Evolutionary conservation across 345 rosid species (phyloP).

Genomic region (Mallotus nudiflorus): DNA sequence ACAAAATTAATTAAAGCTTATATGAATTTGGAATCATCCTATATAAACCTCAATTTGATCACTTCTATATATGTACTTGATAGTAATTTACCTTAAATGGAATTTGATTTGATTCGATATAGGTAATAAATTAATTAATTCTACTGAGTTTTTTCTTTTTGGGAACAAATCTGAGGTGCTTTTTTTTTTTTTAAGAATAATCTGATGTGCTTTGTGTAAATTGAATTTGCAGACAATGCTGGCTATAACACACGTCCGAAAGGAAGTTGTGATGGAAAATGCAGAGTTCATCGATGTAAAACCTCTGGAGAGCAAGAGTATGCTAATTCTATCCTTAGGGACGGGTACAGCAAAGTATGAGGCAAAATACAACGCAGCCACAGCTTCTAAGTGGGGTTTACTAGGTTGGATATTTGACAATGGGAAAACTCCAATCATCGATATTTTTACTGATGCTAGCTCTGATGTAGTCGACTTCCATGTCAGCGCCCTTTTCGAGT

Average conservation of each 20-base stretch:
- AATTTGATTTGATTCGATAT: too few species aligned
- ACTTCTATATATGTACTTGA: too few species aligned
- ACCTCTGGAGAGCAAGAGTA: not conserved
- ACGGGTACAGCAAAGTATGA: constrained; percentile 28
- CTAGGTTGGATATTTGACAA: constrained; percentile 18
- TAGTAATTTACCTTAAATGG: too few species aligned
- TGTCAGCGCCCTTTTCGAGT: constrained; percentile 16
- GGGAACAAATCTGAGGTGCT: too few species aligned
- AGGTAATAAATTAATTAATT: too few species aligned
- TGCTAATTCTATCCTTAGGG: constrained; percentile 28
- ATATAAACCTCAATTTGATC: too few species aligned
- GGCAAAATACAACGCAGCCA: constrained; percentile 21
- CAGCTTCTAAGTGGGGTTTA: constrained; percentile 27
- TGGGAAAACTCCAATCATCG: constrained; percentile 18
- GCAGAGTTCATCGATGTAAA: not conserved
- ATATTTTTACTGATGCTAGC: constrained; percentile 14
- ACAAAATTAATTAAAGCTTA: too few species aligned
- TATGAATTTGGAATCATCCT: too few species aligned
- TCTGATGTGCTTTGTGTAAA: too few species aligned
- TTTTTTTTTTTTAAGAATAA: too few species aligned
- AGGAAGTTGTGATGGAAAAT: constrained; percentile 10
- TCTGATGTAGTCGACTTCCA: constrained; percentile 23
- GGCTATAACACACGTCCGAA: constrained; percentile 18
- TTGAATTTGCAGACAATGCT: constrained; percentile 14
- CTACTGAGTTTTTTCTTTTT: too few species aligned